Conservation (phyloP, 2,329 filamentous ascomycete species). For the Pseudocercospora crystallina region DNA sequence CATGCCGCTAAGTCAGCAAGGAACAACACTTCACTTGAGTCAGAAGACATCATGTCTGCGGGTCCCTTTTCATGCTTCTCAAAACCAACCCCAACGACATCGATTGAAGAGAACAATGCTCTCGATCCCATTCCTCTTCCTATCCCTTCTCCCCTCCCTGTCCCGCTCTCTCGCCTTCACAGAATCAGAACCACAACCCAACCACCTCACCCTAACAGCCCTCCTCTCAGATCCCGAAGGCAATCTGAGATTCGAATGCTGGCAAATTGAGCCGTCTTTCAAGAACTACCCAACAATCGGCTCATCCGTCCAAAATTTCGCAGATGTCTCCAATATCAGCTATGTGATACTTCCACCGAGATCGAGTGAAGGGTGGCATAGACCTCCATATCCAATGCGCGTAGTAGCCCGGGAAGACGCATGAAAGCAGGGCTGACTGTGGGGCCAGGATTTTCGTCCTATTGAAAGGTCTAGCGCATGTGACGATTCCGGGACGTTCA, state of each 20-base stretch:
- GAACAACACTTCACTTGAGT: too few relatives aligned
- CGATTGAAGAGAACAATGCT: too few relatives aligned
- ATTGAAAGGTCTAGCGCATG: constrained; percentile 42
- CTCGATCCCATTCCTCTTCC: too few relatives aligned
- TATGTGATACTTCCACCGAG: constrained; percentile 40
- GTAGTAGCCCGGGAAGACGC: too few relatives aligned
- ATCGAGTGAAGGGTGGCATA: constrained; percentile 44
- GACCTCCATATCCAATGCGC: constrained; percentile 37
- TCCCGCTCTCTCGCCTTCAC: too few relatives aligned
- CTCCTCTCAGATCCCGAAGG: constrained; percentile 6
- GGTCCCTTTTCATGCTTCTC: too few relatives aligned
- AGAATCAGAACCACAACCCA: too few relatives aligned
- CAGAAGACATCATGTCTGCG: too few relatives aligned
- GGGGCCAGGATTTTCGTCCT: constrained; percentile 35
- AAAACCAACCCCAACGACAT: too few relatives aligned
- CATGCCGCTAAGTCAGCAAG: too few relatives aligned
- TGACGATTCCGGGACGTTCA: constrained; percentile 43
- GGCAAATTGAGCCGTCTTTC: constrained; percentile 3
- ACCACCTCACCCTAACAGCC: constrained; percentile 7
- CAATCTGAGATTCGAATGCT: constrained; percentile 9
- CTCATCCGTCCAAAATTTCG: constrained; percentile 4
- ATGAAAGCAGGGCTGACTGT: too few relatives aligned
- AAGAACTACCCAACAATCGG: constrained; percentile 10
- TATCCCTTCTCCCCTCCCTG: too few relatives aligned
- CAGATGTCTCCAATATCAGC: constrained; percentile 33